A percentile compares a stretch with the other conserved stretches of the same genome.
phyloP scores from a whole-genome alignment of 2,329 filamentous ascomycete species.

The Fusarium nanum region DNA sequence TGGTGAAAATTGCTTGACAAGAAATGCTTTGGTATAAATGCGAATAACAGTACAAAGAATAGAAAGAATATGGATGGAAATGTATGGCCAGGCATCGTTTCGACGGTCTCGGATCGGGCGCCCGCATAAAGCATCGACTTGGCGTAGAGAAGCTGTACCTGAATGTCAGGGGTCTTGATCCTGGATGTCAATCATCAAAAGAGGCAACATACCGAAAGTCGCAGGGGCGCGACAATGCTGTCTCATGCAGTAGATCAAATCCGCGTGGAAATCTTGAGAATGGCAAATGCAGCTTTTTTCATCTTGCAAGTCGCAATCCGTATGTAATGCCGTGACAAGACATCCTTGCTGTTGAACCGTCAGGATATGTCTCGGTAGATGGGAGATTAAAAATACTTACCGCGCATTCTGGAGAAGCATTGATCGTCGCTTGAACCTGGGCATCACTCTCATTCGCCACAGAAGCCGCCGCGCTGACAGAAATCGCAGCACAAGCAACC shows the following conservation, averaged over 20 bases:
- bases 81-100: slow-evolving; percentile 14
- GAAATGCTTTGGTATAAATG: slow-evolving; percentile 15
- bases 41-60: slow-evolving; percentile 10
- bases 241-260: background rate
- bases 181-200: background rate
- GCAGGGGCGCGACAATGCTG: background rate
- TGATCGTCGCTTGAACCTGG: background rate
- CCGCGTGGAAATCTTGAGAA: background rate
- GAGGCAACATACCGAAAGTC: background rate
- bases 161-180: background rate
- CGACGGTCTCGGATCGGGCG: slow-evolving; percentile 15
- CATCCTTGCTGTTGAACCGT: background rate
- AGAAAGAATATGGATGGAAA: slow-evolving; percentile 12
- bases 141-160: slow-evolving; percentile 1
- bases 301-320: background rate
- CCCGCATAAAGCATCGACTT: slow-evolving; percentile 6
- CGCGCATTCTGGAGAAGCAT: background rate
- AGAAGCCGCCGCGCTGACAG: background rate
- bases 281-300: background rate
- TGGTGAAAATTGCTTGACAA: slow-evolving; percentile 4
- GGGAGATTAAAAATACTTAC: background rate
- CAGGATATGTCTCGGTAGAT: background rate
- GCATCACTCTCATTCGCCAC: background rate
- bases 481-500: background rate
- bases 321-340: background rate